Evolutionary conservation across 1,284 basidiomycete species (phyloP).

Genomic region (Ganoderma boninense): DNA sequence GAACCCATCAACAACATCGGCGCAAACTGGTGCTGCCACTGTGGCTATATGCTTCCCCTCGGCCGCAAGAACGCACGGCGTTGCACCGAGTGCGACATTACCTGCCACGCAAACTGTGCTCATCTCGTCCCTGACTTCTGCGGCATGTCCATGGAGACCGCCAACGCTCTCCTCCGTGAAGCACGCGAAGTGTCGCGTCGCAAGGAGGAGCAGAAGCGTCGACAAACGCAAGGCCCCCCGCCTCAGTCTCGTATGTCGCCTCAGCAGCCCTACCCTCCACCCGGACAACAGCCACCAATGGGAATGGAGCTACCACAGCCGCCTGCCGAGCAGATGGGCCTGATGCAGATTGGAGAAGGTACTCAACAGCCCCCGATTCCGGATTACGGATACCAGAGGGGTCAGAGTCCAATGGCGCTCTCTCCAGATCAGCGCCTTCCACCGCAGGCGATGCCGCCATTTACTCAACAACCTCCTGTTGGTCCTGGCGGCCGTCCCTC

Average conservation of each 20-base stretch:
- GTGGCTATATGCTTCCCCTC: slow-evolving; percentile 97
- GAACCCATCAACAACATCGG: slow-evolving; percentile 97
- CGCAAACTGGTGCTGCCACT: slow-evolving; percentile 99
- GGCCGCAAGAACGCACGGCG: slow-evolving; percentile 96
- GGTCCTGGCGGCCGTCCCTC: slow-evolving; percentile 27
- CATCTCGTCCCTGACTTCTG: slow-evolving; percentile 99
- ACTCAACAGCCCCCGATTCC: slow-evolving; percentile 35
- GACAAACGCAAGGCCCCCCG: slow-evolving; percentile 34
- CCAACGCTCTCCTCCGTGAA: slow-evolving; percentile 92
- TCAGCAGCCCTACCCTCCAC: slow-evolving; percentile 33
- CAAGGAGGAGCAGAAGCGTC: slow-evolving; percentile 54
- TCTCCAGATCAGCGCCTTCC: slow-evolving; percentile 26
- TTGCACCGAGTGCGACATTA: slow-evolving; percentile 96
- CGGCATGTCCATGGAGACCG: slow-evolving; percentile 99
- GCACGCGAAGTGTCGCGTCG: slow-evolving; percentile 75
- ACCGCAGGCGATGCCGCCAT: slow-evolving; percentile 32
- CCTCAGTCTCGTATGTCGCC: slow-evolving; percentile 26
- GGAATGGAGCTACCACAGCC: slow-evolving; percentile 21
- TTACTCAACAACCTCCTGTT: slow-evolving; percentile 31
- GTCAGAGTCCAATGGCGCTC: slow-evolving; percentile 24
- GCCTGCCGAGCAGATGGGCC: slow-evolving; percentile 54
- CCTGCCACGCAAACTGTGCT: slow-evolving; percentile 97
- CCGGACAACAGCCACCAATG: slow-evolving; percentile 23
- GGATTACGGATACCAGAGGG: slow-evolving; percentile 38
- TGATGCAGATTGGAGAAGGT: slow-evolving; percentile 54